Evolutionary conservation across 2,329 filamentous ascomycete genomes (phyloP).

Genomic region (Fusarium liriodendri): DNA sequence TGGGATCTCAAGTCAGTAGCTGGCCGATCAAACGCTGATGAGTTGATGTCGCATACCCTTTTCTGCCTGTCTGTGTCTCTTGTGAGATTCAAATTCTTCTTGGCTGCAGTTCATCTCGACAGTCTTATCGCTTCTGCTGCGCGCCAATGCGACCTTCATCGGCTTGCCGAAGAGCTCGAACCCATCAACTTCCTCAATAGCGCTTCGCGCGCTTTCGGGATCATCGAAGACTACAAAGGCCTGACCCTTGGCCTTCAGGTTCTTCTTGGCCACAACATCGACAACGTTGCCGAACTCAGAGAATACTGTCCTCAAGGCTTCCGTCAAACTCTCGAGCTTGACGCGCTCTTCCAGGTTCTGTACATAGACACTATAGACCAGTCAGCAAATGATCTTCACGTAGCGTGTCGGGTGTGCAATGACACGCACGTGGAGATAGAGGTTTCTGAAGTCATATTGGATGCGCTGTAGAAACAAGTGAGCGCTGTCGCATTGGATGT

Average conservation of each 20-base stretch:
- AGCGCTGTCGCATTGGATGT: background rate
- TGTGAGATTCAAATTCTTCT: slow-evolving; percentile 89
- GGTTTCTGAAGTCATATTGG: slow-evolving; percentile 53
- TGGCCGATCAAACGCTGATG: background rate
- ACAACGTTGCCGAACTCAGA: slow-evolving; percentile 87
- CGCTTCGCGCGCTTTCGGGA: slow-evolving; percentile 80
- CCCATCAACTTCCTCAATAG: slow-evolving; percentile 89
- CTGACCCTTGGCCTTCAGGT: slow-evolving; percentile 92
- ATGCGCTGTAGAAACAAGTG: background rate
- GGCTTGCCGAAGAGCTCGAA: slow-evolving; percentile 94
- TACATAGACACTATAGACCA: slow-evolving; percentile 67
- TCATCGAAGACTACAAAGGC: slow-evolving; percentile 93
- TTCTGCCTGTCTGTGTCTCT: slow-evolving; percentile 84
- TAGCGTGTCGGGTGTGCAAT: slow-evolving; percentile 75
- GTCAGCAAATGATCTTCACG: slow-evolving; percentile 53
- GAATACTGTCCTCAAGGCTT: slow-evolving; percentile 82
- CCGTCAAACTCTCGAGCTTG: slow-evolving; percentile 81
- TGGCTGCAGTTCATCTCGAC: slow-evolving; percentile 78
- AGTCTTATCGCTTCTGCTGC: slow-evolving; percentile 87
- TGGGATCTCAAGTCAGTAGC: slow-evolving; percentile 42
- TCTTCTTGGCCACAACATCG: slow-evolving; percentile 89
- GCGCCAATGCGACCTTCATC: slow-evolving; percentile 86
- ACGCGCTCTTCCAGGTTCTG: slow-evolving; percentile 94
- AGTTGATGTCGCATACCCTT: slow-evolving; percentile 74
- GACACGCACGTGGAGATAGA: slow-evolving; percentile 78